Base-by-base conservation (phyloP, 2,329 filamentous ascomycete genomes). In the Bipolaris bicolor region DNA sequence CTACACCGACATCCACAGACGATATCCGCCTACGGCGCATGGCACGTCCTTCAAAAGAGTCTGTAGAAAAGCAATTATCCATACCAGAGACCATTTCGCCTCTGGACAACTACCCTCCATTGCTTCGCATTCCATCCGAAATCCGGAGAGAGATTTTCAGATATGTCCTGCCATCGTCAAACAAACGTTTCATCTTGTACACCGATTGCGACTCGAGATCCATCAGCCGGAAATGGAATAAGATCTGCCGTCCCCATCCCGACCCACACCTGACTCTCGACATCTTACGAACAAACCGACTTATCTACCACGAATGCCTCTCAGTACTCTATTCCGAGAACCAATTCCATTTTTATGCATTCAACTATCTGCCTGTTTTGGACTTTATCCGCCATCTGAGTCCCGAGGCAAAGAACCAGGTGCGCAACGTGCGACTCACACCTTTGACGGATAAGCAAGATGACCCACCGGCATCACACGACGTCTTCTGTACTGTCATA, bases 131-230 rank as follows among this genome's bases (percentile, higher is more conserved):
- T n/a, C 75, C 75, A 7, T 71, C 71, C 18, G 75, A 77, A 48
- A 73, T 77, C 40, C 68, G 75, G 20, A 69, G 73, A 49, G 73
- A 76, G 49, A 77, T 77, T 47, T 68, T 76, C 53, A 66, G 71
- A 66, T 74, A 76, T 62, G 63, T 77, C 34, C 62, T 77, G 13
- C 75, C 75, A 5, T 73, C 70, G 24, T 73, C 72, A 13, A 73
- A 74, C 56, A 78, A 76, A 37, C 76, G 80, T 18, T 79, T 82
- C 57, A 74, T 80, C 11, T 72, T 83, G 57, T 78, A 79, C 64
- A 81, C 79, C 31, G 75, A 80, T 63, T 78, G 78, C 60, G 75
- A 78, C 22, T 63, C 75, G 7, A 72, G 65, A 16, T 68, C 67
- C 9, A 64, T 81, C 49, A 77, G 75, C 62, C 72, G 72, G 52